Conservation (phyloP, 352 stramenopile species). For the Globisporangium ultimum region DNA sequence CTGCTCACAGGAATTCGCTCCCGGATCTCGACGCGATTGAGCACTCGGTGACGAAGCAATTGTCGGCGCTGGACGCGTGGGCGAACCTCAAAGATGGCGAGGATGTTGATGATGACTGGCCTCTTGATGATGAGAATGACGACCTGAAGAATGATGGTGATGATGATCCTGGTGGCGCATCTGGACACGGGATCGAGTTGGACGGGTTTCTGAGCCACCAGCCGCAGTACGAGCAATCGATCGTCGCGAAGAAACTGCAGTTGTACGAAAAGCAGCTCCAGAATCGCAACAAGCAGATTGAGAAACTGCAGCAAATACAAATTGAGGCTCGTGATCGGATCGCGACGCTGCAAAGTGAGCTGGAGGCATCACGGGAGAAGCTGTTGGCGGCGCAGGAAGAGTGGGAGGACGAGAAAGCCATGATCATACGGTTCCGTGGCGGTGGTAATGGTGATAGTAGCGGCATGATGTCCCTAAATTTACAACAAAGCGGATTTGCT, state of each 20-base stretch:
- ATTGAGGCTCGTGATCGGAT: slow-evolving; percentile 23
- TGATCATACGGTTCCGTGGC: slow-evolving; percentile 40
- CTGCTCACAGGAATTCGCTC: slow-evolving; percentile 14
- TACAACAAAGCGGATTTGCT: neutral
- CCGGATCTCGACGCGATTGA: slow-evolving; percentile 27
- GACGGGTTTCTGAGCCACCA: slow-evolving; percentile 45
- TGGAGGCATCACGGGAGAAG: slow-evolving; percentile 39
- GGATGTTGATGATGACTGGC: slow-evolving; percentile 1
- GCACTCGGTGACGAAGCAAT: slow-evolving; percentile 21
- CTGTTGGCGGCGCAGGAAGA: slow-evolving; percentile 46
- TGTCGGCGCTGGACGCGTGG: slow-evolving; percentile 13
- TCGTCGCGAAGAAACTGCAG: slow-evolving; percentile 53
- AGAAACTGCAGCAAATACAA: slow-evolving; percentile 24
- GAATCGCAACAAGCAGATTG: slow-evolving; percentile 34
- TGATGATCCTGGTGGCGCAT: neutral
- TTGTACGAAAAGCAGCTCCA: slow-evolving; percentile 48
- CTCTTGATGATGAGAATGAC: neutral
- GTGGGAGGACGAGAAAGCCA: slow-evolving; percentile 65
- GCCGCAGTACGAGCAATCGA: slow-evolving; percentile 30
- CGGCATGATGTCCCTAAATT: neutral
- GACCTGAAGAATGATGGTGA: slow-evolving; percentile 9
- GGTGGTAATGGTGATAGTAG: neutral
- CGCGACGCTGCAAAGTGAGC: slow-evolving; percentile 24
- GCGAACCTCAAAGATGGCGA: slow-evolving; percentile 12
- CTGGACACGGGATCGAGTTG: slow-evolving; percentile 10